A percentile compares a stretch with the other conserved stretches of the same genome.
These are phyloP conservation scores for Trichosanthes truncata DNA, from an alignment of 306 rosid genomes.

Conservation along the genomic window DNA sequence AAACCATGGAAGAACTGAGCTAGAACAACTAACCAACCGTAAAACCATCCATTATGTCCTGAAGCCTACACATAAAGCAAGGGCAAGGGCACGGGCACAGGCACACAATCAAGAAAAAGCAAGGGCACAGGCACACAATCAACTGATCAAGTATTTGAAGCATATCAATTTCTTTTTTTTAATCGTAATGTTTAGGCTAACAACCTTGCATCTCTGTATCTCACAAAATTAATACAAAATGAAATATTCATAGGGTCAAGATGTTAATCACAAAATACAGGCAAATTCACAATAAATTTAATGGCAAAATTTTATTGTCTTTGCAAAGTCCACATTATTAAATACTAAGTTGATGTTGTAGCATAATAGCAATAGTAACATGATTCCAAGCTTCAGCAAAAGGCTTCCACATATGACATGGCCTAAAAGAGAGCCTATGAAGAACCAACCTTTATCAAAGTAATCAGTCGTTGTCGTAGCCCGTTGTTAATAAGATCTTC, in stretches of 20 bases:
- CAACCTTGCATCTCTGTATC: not conserved
- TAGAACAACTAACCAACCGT: too few species aligned
- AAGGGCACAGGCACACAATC: not conserved
- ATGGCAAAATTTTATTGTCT: not conserved
- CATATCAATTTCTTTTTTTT: not conserved
- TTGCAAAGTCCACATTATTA: not conserved
- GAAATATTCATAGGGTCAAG: not conserved
- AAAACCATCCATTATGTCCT: too few species aligned
- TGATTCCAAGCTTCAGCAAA: not conserved
- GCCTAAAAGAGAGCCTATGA: not conserved
- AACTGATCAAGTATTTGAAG: not conserved
- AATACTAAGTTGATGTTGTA: not conserved
- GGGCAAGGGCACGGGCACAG: too few species aligned
- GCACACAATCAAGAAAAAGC: not conserved
- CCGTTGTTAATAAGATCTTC: constrained; percentile 80
- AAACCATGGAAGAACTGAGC: too few species aligned
- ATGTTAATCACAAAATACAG: not conserved
- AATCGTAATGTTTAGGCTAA: not conserved
- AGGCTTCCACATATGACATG: not conserved
- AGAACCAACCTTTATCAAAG: constrained; percentile 74
- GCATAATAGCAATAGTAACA: not conserved
- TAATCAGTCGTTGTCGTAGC: constrained; percentile 67
- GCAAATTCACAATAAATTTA: too few species aligned
- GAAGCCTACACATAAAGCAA: too few species aligned
- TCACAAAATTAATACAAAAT: not conserved